These are phyloP conservation scores for Coemansia sp. DNA, from an alignment of 192 early-diverging fungal genomes.

Conservation along the genomic window DNA sequence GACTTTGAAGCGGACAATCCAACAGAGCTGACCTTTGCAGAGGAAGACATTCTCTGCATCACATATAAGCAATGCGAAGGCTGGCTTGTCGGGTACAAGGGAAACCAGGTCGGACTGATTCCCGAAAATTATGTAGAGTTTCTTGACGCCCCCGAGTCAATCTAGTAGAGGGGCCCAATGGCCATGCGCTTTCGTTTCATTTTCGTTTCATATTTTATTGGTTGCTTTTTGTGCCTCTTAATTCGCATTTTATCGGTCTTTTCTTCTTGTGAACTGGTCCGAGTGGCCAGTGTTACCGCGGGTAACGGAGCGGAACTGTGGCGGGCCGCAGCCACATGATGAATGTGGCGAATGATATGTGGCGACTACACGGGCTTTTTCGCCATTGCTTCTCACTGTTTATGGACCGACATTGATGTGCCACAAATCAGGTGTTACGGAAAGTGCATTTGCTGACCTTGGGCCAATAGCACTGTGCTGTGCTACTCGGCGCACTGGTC, in stretches of 20 bases:
- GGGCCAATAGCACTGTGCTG: not conserved
- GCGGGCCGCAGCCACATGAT: not conserved
- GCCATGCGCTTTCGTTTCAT: not conserved
- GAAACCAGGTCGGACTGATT: conserved; percentile 65
- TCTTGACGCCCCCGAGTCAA: conserved; percentile 7
- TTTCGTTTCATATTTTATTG: not conserved
- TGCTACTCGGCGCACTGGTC: not conserved
- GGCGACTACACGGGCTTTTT: not conserved
- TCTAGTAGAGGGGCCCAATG: not conserved
- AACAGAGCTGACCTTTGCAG: conserved; percentile 64
- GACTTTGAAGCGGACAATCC: conserved; percentile 73
- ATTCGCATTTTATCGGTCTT: not conserved
- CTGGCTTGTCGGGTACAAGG: conserved; percentile 71
- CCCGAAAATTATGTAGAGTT: conserved; percentile 77
- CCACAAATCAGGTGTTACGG: not conserved
- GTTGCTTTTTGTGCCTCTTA: not conserved
- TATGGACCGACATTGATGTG: not conserved
- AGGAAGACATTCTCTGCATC: conserved; percentile 64
- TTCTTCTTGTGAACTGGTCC: too few species aligned
- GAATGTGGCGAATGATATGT: not conserved
- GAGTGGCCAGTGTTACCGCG: not conserved
- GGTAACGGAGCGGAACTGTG: not conserved
- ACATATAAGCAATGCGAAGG: conserved; percentile 71
- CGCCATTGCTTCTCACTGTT: too few species aligned
- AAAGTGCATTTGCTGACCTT: not conserved